phyloP scores from a whole-genome alignment of 768 basidiomycete genomes.

The Leccinum broughii region DNA sequence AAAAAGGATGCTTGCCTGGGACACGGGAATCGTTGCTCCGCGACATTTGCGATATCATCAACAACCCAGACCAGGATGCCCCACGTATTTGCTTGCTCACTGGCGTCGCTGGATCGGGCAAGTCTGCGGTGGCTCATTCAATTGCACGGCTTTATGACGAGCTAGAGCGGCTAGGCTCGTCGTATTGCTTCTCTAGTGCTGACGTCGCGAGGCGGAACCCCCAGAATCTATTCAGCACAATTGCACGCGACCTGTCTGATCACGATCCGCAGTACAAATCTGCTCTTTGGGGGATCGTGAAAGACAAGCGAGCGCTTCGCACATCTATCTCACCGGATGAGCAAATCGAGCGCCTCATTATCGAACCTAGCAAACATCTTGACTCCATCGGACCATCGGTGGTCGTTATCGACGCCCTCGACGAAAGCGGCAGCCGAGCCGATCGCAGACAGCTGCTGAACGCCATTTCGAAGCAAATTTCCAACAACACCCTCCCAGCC shows the following conservation, averaged over 20 bases:
- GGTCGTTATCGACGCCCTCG: no score
- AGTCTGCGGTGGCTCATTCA: background rate
- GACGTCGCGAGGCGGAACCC: background rate
- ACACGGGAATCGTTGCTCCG: background rate
- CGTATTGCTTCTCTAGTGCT: background rate
- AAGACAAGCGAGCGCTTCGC: background rate
- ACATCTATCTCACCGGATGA: background rate
- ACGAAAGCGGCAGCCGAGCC: no score
- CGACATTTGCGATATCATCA: background rate
- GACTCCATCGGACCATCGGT: no score
- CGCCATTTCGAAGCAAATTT: no score
- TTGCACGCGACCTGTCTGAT: background rate
- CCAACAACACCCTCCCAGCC: no score
- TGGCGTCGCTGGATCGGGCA: background rate
- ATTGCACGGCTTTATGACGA: background rate
- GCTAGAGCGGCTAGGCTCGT: background rate
- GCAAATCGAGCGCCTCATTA: background rate
- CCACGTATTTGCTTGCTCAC: background rate
- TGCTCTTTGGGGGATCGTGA: background rate
- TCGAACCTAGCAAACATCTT: no score
- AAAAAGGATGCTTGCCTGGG: background rate
- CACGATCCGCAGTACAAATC: background rate
- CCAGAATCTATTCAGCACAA: background rate
- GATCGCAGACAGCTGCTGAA: no score
- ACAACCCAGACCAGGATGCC: background rate